Conservation (phyloP, 2,329 filamentous ascomycete species). For the Sarocladium strictum region DNA sequence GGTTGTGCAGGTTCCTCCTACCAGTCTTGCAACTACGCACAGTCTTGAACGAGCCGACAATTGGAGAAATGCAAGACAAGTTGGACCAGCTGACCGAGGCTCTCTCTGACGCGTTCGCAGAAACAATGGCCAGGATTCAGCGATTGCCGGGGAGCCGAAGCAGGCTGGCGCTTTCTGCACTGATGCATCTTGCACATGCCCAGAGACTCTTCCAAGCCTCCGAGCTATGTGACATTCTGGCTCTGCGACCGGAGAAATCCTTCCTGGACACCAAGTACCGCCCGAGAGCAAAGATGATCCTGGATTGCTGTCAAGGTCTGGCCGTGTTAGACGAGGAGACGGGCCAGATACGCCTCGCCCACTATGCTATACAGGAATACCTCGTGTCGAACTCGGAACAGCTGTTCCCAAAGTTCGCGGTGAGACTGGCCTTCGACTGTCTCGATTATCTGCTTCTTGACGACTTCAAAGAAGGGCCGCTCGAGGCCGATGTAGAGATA, state of each 20-base stretch:
- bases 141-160: constrained; percentile 16
- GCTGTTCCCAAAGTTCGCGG: constrained; percentile 9
- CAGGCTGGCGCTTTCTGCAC: constrained; percentile 18
- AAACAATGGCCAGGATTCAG: constrained; percentile 21
- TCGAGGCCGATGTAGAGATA: background rate
- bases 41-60: constrained; percentile 22
- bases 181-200: constrained; percentile 25
- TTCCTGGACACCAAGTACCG: constrained; percentile 7
- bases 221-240: constrained; percentile 25
- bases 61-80: constrained; percentile 21
- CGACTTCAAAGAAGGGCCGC: constrained; percentile 10
- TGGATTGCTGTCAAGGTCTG: constrained; percentile 15
- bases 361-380: constrained; percentile 13
- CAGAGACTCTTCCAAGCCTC: constrained; percentile 17
- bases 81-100: constrained; percentile 18
- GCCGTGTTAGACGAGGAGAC: constrained; percentile 11
- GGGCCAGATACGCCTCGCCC: constrained; percentile 2
- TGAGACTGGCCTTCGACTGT: constrained; percentile 4
- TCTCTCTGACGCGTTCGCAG: constrained; percentile 20
- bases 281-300: constrained; percentile 10
- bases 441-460: constrained; percentile 11
- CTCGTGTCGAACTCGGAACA: background rate
- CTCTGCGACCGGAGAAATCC: constrained; percentile 16
- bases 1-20: constrained; percentile 18
- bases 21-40: constrained; percentile 23